Evolutionary conservation across 768 basidiomycete species (phyloP).

Genomic region (Mycena alexandri): DNA sequence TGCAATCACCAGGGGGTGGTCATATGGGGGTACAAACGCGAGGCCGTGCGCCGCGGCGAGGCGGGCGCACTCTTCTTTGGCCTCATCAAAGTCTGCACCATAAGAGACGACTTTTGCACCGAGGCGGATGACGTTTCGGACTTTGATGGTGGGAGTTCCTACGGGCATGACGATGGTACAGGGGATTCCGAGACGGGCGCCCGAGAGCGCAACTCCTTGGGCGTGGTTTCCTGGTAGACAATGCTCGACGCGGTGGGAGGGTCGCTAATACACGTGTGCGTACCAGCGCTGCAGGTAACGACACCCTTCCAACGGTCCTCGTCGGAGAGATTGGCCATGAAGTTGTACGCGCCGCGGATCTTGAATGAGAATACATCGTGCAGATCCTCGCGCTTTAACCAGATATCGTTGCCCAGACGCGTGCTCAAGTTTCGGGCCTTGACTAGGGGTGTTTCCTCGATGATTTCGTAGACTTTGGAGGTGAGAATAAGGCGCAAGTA

Average conservation of each 20-base stretch:
- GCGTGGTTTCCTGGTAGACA: constrained; percentile 89
- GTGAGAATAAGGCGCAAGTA: constrained; percentile 90
- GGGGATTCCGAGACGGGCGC: constrained; percentile 86
- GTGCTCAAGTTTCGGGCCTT: constrained; percentile 88
- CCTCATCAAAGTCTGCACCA: constrained; percentile 95
- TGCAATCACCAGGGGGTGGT: constrained; percentile 96
- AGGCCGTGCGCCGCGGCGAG: constrained; percentile 83
- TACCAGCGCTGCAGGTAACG: constrained; percentile 97
- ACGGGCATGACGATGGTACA: constrained; percentile 99
- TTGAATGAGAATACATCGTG: constrained; percentile 99
- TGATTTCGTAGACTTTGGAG: constrained; percentile 91
- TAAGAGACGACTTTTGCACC: constrained; percentile 95
- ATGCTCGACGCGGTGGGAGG: constrained; percentile 2
- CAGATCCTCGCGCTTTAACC: constrained; percentile 96
- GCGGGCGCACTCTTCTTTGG: constrained; percentile 93
- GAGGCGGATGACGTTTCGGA: constrained; percentile 92
- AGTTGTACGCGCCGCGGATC: constrained; percentile 97
- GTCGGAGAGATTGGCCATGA: constrained; percentile 90
- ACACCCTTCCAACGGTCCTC: constrained; percentile 98
- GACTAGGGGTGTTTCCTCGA: constrained; percentile 92
- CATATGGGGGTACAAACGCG: constrained; percentile 95
- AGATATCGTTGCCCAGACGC: constrained; percentile 92
- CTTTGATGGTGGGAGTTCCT: constrained; percentile 96
- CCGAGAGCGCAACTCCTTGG: constrained; percentile 98
- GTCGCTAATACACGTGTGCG: constrained; percentile 64